Evolutionary conservation across 371 early-diverging fungal genomes (phyloP).

Genomic region (Mucor plumbeus): DNA sequence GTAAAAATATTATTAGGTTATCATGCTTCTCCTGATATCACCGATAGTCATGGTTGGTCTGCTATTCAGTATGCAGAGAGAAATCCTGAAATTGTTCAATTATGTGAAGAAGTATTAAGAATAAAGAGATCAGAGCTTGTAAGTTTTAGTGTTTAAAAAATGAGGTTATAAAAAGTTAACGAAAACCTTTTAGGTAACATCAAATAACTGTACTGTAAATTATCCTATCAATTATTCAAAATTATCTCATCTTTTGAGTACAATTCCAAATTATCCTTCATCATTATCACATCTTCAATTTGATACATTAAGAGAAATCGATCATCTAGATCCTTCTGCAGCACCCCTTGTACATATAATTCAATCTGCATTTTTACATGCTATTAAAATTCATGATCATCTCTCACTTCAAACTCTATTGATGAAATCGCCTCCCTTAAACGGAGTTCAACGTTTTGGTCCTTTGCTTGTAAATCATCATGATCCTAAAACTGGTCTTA

Average conservation of each 20-base stretch:
- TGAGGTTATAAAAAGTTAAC: not conserved
- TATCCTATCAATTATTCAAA: constrained; percentile 59
- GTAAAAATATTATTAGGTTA: constrained; percentile 62
- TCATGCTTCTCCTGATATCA: constrained; percentile 64
- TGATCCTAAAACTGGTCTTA: constrained; percentile 68
- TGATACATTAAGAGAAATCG: constrained; percentile 40
- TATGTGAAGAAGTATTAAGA: constrained; percentile 63
- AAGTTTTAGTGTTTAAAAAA: constrained; percentile 17
- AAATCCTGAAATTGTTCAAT: constrained; percentile 64
- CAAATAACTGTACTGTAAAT: constrained; percentile 29
- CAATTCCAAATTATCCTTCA: constrained; percentile 48
- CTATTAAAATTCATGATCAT: constrained; percentile 68
- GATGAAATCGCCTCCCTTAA: constrained; percentile 48
- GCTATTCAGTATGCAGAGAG: constrained; percentile 71
- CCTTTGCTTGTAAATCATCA: constrained; percentile 60
- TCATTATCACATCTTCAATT: constrained; percentile 56
- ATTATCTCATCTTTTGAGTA: constrained; percentile 55
- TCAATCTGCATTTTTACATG: constrained; percentile 57
- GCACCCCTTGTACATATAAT: constrained; percentile 44
- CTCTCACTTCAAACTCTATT: constrained; percentile 59
- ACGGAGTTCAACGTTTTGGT: constrained; percentile 10
- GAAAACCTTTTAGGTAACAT: not conserved
- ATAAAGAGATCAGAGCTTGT: constrained; percentile 58
- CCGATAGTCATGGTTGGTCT: constrained; percentile 75
- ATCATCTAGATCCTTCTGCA: constrained; percentile 41